Base-by-base conservation (phyloP, 1,284 basidiomycete species). In the Leccinum subrobustum region DNA sequence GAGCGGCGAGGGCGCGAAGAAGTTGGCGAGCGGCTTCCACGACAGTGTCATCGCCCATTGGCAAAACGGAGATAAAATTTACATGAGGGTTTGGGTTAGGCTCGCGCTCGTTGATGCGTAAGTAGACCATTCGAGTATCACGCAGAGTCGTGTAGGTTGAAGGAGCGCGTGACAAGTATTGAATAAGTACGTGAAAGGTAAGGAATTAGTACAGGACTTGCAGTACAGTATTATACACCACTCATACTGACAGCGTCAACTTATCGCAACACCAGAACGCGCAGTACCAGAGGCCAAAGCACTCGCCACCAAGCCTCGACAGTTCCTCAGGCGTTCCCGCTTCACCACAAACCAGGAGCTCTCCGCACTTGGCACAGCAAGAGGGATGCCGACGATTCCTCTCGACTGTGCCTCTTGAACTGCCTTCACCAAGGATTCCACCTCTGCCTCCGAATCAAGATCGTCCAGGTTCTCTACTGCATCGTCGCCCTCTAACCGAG, bases 381-480 rank as follows among this genome's bases (percentile, higher is more conserved):
- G 73, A 14, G 83, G 83, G 5, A 75, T 70, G 8, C 80, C 80
- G 35, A 79, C 72, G 39, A 80, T 61, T 9, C 81, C 87, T 61
- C 78, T 81, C 27, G 83, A 80, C 56, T 81, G 81, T 0, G 88
- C 85, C 4, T 78, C 72, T 37, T 83, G 79, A 11, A 88, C 80
- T 3, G 82, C 77, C 57, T 77, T 79, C 27, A 84, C 77, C 63
- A 88, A 76, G 8, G 81, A 77, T 31, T 86, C 85, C 35, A 87
- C 73, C 69, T 88, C 93, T 18, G 84, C 85, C 67, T 92, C 89
- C 3, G 90, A 92, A 71, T 93, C 91, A 56, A 93, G 67, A 59
- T 92, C 90, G 60, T 92, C 90, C 60, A 91, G 77, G 64, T 91
- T 91, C 71, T 91, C 89, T 52, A 82, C 82, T n/a, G 79, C 77